Evolutionary conservation across 176 grass and related monocot genomes (phyloP).

Genomic region (Bonia amplexicaulis): DNA sequence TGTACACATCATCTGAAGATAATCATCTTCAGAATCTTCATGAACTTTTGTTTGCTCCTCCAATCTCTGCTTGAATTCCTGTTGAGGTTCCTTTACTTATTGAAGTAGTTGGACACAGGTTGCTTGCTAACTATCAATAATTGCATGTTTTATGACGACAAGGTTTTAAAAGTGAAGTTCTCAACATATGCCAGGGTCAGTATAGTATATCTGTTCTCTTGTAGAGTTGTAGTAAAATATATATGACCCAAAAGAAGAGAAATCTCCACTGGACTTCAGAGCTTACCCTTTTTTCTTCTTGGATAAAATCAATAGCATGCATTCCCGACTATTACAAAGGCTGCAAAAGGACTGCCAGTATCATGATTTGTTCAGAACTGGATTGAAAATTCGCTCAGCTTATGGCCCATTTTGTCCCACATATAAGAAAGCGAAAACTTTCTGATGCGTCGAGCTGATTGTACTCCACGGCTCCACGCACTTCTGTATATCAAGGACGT

Average conservation of each 20-base stretch:
- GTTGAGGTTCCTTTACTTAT: not conserved
- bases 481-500: not conserved
- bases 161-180: not conserved
- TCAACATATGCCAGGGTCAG: not conserved
- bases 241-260: not conserved
- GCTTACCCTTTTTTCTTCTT: not conserved
- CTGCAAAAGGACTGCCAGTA: constrained; percentile 26
- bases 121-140: not conserved
- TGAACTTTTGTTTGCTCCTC: not conserved
- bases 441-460: not conserved
- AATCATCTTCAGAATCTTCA: not conserved
- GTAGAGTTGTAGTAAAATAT: not conserved
- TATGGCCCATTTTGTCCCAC: constrained; percentile 33
- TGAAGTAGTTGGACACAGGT: not conserved
- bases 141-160: not conserved
- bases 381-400: constrained; percentile 32
- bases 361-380: constrained; percentile 42
- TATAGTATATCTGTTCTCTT: not conserved
- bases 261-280: not conserved
- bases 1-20: not conserved
- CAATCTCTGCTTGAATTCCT: not conserved
- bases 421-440: constrained; percentile 18
- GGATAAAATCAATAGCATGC: constrained; percentile 31
- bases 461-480: not conserved
- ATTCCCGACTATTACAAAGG: constrained; percentile 20